Evolutionary conservation across 495 filamentous ascomycete species (phyloP), one percentile per base, ranked within the genome.

Genomic region (Penicilliopsis zonata): DNA sequence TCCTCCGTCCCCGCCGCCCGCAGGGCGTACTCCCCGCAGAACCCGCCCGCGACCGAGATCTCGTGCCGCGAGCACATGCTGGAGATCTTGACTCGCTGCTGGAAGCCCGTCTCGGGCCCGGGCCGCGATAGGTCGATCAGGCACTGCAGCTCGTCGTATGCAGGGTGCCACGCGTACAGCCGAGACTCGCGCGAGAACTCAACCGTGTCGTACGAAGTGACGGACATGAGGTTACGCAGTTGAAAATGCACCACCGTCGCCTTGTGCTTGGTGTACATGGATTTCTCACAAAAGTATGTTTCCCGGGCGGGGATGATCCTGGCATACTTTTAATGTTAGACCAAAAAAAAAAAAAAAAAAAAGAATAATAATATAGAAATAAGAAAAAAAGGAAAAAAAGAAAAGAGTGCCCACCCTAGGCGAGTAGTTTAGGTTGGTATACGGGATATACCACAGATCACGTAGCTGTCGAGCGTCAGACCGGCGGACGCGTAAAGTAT

Each of bases 231-330:
- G 49, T 94, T 88, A 29, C 88, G 82, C 10, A 95, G 70, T 44
- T 96, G 88, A 43, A 93, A 94, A 53, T 95, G 88, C 21, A 80
- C 62, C 15, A 88, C 57, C 17, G 69, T 67, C 13, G 82, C 69
- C 25, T 73, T 67, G 17, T 70, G 67, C 21, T 61, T 54, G 3
- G 80, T 73, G 36, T 80, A 69, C 73, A 86, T 85, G 17, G 71
- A 65, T 13, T 71, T 70, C 40, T 80, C 90, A 10, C 67, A 62
- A 55, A 84, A 88, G 50, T 69, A 84, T 1, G 31, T 32, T 30
- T 63, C 61, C 6, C 40, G 35, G 10, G 38, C 36, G 3, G 53
- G 46, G 5, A 63, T 47, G 12, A 38, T 42, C 16, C 45, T 37
- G 4, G 55, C 49, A 16, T 42, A 35, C 30, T 31, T n/a, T n/a